Evolutionary conservation across 1,284 basidiomycete species (phyloP), one percentile per base, ranked within the genome.

Genomic region (Gomphus bonarii): DNA sequence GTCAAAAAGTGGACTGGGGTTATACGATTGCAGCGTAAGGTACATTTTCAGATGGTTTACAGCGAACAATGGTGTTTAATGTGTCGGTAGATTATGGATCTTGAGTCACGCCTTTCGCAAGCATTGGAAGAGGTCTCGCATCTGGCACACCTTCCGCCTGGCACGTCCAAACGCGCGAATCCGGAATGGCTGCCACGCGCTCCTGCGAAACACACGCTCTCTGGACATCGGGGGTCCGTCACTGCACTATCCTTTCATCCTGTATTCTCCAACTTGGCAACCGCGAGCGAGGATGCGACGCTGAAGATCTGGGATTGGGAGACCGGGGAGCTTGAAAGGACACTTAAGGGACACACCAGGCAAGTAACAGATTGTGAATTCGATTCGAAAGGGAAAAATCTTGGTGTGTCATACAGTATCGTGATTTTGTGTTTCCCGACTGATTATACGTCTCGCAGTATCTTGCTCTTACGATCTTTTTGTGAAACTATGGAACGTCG

Each of bases 231-330:
- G 50, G 75, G 81, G 59, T 87, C 77, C 75, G 69, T 95, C 60
- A 91, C 86, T 22, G 76, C 82, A 47, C 80, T 95, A 40, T 81
- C 88, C 3, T 95, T 95, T 68, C 92, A 95, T 68, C 93, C 92
- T 0, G 76, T 82, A 30, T 95, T 91, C 72, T 90, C 84, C 43
- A 75, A 88, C 16, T 70, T 95, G 33, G 92, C 88, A 10, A 88
- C 85, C 31, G 91, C 90, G 6, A 89, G 87, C 63, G 92, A 94
- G 66, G 92, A 95, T 66, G 77, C 88, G 38, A 92, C 84, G 1
- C 80, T 95, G 64, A 95, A 95, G 73, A 82, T 95, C 53, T 95
- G 92, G 91, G 92, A 95, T 67, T 95, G 92, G 91, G 92, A 95
- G 68, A 88, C 88, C 36, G 92, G 92, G 28, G 92, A 95, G 63